These are phyloP conservation scores for Pseudogymnoascus sp. DNA, from an alignment of 2,329 filamentous ascomycete genomes.

Conservation along the genomic window DNA sequence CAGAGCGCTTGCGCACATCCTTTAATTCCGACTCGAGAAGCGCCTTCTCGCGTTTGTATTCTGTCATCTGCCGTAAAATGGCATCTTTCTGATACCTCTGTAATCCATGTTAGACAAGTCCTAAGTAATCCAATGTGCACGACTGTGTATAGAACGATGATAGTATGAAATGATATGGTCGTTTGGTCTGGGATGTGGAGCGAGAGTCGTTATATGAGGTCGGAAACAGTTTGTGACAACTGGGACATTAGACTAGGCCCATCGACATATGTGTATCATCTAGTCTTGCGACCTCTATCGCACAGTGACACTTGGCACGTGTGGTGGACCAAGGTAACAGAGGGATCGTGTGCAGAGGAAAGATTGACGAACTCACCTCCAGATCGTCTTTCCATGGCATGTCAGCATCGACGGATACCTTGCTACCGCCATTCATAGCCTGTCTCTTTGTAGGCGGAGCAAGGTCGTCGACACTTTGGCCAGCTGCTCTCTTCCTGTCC, in stretches of 20 bases:
- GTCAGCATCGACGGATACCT: slow-evolving; percentile 56
- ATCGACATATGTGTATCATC: slow-evolving; percentile 9
- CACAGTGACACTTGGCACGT: slow-evolving; percentile 16
- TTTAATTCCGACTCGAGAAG: slow-evolving; percentile 74
- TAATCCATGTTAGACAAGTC: slow-evolving; percentile 16
- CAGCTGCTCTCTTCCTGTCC: slow-evolving; percentile 93
- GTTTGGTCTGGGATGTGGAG: not conserved
- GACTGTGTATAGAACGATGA: not conserved
- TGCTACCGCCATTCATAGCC: slow-evolving; percentile 73
- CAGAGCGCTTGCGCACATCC: slow-evolving; percentile 68
- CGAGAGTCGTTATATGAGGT: not conserved
- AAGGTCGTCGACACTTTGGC: slow-evolving; percentile 69
- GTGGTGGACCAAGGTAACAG: slow-evolving; percentile 13
- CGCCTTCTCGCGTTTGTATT: slow-evolving; percentile 86
- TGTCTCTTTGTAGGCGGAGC: slow-evolving; percentile 88
- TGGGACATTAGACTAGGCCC: slow-evolving; percentile 5
- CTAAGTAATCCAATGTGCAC: not conserved
- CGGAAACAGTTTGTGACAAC: slow-evolving; percentile 1
- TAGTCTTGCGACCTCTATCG: slow-evolving; percentile 9
- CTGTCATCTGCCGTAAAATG: slow-evolving; percentile 93
- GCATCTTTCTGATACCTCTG: slow-evolving; percentile 93
- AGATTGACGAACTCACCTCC: slow-evolving; percentile 53
- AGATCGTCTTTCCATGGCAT: slow-evolving; percentile 64
- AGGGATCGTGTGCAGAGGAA: slow-evolving; percentile 10
- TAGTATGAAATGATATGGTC: not conserved